phyloP scores from a whole-genome alignment of 129 eudicot genomes.

The Calendula officinalis region DNA sequence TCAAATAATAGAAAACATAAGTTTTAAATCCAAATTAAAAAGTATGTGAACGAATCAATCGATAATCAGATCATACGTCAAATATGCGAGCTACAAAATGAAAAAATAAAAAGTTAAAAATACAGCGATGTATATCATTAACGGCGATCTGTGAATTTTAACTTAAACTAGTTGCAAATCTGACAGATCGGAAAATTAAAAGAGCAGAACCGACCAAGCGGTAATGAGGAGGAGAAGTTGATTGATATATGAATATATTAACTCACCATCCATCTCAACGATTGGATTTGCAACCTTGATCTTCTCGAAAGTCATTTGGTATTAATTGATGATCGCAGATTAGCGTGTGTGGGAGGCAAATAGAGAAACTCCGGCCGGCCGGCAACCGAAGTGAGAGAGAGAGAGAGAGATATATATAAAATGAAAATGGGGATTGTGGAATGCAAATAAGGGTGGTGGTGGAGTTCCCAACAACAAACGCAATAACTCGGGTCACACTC shows the following conservation, averaged over 20 bases:
- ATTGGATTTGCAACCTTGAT: conserved; percentile 93
- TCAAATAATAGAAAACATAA: too few relatives aligned
- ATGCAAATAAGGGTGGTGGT: too few relatives aligned
- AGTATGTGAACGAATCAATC: not conserved
- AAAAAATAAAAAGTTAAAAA: not conserved
- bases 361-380: not conserved
- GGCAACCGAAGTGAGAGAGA: too few relatives aligned
- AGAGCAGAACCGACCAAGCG: too few relatives aligned
- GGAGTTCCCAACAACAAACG: too few relatives aligned
- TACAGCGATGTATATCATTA: not conserved
- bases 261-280: conserved; percentile 97
- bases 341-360: not conserved
- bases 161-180: conserved; percentile 1
- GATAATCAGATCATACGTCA: conserved; percentile 20
- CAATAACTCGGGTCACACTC: too few relatives aligned
- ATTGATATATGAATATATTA: not conserved
- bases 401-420: too few relatives aligned
- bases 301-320: conserved; percentile 67
- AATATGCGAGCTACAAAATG: too few relatives aligned
- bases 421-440: too few relatives aligned
- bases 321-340: conserved; percentile 3
- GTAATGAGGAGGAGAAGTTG: not conserved
- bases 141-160: not conserved
- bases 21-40: too few relatives aligned
- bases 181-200: too few relatives aligned